Base-by-base conservation (phyloP, 1,284 basidiomycete species). In the Trametes pubescens region DNA sequence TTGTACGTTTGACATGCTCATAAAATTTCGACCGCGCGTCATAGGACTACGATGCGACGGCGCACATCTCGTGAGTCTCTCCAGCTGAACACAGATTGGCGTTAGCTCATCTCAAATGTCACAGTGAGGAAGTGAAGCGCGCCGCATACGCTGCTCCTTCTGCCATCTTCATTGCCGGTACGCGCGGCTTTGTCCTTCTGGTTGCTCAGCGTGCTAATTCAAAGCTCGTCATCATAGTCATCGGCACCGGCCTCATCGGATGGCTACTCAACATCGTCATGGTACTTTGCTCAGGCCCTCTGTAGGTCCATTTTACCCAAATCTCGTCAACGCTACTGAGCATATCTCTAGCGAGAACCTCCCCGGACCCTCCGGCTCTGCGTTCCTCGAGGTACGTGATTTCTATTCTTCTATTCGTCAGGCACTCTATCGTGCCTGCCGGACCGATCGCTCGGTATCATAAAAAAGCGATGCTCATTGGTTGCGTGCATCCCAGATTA, bases 231-330 rank as follows among this genome's bases (percentile, higher is more conserved):
- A 4, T 32, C 24, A 10, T 21, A 83, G 94, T 96, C 35, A 80
- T 94, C 66, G 93, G 93, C 16, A 96, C 95, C 2, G 93, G 91
- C 61, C 76, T 92, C 32, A 81, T 91, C 60, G 94, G 94, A 46
- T 95, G 93, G 93, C 71, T 95, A 6, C 82, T 95, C 48, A 95
- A 94, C 75, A 91, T 94, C 70, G 87, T 90, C 9, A 78, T 96
- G 40, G 82, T 96, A n/a, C 81, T 96, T 21, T 94, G 92, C 75
- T 93, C 92, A 8, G 92, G 92, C 21, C 82, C 87, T 64, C 75
- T 91, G 82, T 85, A 69, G 64, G 86, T 79, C 16, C 18, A 1
- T 48, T 52, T 48, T 54, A n/a, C 21, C 29, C 43, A 52, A 8
- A 35, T 26, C n/a, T 66, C 61, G 21, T 52, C 8, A 10, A 26